Percentiles rank a stretch among this genome's conserved stretches.
Evolutionary conservation across 352 stramenopile genomes (phyloP).

Genomic region (Phytopythium montanum): DNA sequence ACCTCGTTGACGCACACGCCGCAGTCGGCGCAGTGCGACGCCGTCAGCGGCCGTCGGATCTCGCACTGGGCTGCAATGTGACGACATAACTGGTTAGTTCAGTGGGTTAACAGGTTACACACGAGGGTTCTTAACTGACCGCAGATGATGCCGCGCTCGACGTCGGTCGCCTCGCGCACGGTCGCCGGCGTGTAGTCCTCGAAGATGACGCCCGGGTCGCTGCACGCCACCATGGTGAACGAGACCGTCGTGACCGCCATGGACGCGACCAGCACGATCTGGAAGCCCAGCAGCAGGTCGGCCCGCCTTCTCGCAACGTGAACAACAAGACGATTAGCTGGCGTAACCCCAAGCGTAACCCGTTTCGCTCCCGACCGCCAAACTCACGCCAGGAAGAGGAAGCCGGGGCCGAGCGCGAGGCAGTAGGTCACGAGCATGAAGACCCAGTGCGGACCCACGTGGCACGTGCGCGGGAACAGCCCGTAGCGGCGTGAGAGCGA

Average conservation of each 20-base stretch:
- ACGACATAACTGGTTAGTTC: neutral
- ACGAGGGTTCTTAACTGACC: too few relatives aligned
- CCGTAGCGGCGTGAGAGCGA: conserved; percentile 38
- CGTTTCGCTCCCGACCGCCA: neutral
- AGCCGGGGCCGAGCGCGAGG: conserved; percentile 45
- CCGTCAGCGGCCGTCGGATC: conserved; percentile 57
- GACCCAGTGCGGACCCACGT: conserved; percentile 66
- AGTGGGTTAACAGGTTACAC: neutral
- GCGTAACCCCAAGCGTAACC: neutral
- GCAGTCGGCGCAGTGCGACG: conserved; percentile 80
- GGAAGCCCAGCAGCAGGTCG: conserved; percentile 34
- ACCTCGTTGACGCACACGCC: conserved; percentile 70
- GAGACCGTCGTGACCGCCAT: conserved; percentile 56
- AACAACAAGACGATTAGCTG: neutral
- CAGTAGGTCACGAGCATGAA: conserved; percentile 79
- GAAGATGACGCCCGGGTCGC: conserved; percentile 68
- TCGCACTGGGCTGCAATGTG: conserved; percentile 61
- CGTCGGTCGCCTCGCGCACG: conserved; percentile 21
- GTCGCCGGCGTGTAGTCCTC: conserved; percentile 29
- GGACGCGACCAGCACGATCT: conserved; percentile 44
- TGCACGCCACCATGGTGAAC: conserved; percentile 78
- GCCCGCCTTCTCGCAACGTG: conserved; percentile 14
- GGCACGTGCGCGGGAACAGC: conserved; percentile 57
- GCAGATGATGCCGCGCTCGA: conserved; percentile 59
- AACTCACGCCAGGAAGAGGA: conserved; percentile 47